These are phyloP conservation scores for Rubus parviflorus DNA, from an alignment of 306 rosid species.

Conservation along the genomic window DNA sequence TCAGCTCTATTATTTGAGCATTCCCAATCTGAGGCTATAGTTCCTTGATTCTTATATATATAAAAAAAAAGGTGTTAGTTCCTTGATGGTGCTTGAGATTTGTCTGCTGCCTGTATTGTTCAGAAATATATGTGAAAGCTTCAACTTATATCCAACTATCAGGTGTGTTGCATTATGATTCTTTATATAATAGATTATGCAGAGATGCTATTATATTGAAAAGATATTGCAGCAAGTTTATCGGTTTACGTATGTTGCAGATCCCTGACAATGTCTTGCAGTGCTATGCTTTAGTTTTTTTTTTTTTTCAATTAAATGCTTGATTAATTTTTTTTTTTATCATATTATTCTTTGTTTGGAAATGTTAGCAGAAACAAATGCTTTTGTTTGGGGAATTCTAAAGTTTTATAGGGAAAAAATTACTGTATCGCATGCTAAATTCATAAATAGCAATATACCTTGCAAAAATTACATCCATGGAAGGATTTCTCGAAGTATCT, in stretches of 20 bases:
- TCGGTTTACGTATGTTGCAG: neutral
- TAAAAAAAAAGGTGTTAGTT: neutral
- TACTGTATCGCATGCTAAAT: neutral
- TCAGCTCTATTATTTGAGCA: conserved; percentile 16
- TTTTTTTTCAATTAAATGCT: neutral
- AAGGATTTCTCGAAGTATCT: conserved; percentile 51
- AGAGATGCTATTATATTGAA: neutral
- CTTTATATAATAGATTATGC: neutral
- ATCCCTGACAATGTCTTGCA: neutral
- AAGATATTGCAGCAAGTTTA: neutral
- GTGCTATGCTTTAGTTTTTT: neutral
- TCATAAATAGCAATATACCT: neutral
- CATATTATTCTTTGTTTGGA: neutral
- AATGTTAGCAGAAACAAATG: neutral
- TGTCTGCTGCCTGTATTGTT: conserved; percentile 36
- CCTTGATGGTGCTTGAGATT: conserved; percentile 19
- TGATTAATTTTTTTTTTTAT: neutral
- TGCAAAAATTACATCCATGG: conserved; percentile 31
- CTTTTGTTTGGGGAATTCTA: neutral
- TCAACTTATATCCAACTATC: neutral
- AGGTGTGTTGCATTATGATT: neutral
- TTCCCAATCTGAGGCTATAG: conserved; percentile 22
- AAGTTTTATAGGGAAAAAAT: neutral
- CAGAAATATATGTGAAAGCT: conserved; percentile 19
- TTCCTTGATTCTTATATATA: conserved; percentile 22